These are phyloP conservation scores for Cenchrus americanus DNA, from an alignment of 176 grass and related monocot genomes.

Conservation along the genomic window DNA sequence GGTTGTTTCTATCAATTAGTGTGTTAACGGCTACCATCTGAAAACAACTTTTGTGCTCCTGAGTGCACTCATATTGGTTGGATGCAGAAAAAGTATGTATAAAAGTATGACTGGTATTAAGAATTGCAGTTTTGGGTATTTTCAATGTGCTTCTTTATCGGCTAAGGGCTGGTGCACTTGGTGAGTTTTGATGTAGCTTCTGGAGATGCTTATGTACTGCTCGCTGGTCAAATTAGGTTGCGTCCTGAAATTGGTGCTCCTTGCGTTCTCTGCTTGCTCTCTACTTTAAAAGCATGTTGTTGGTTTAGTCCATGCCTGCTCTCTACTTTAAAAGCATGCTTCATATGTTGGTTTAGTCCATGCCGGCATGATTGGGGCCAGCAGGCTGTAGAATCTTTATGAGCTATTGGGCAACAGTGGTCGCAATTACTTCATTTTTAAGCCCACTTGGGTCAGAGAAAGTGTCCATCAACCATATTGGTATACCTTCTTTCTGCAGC, in stretches of 20 bases:
- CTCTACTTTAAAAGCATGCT: neutral
- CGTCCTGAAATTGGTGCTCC: slow-evolving; percentile 16
- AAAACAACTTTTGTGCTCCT: too few relatives aligned
- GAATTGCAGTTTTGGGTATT: neutral
- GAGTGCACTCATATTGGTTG: too few relatives aligned
- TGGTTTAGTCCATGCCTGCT: too few relatives aligned
- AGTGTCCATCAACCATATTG: too few relatives aligned
- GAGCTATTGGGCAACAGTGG: slow-evolving; percentile 15
- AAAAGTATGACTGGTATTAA: too few relatives aligned
- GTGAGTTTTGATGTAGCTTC: slow-evolving; percentile 5
- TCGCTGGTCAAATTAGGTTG: slow-evolving; percentile 30
- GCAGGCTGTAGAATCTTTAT: slow-evolving; percentile 7
- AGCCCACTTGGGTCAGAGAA: slow-evolving; percentile 16
- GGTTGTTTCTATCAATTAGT: too few relatives aligned
- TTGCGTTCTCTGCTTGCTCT: slow-evolving; percentile 22
- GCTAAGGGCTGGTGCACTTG: neutral
- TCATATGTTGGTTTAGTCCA: slow-evolving; percentile 17
- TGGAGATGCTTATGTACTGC: slow-evolving; percentile 6
- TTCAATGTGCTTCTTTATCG: neutral
- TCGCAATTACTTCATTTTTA: slow-evolving; percentile 2
- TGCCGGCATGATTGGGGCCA: slow-evolving; percentile 9
- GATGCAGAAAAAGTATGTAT: too few relatives aligned
- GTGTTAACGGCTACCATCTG: too few relatives aligned
- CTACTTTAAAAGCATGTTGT: too few relatives aligned
- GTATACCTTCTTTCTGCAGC: too few relatives aligned